Percentiles rank a stretch among this genome's conserved stretches.
Evolutionary conservation across 345 rosid species (phyloP).

Genomic region (Adansonia digitata): DNA sequence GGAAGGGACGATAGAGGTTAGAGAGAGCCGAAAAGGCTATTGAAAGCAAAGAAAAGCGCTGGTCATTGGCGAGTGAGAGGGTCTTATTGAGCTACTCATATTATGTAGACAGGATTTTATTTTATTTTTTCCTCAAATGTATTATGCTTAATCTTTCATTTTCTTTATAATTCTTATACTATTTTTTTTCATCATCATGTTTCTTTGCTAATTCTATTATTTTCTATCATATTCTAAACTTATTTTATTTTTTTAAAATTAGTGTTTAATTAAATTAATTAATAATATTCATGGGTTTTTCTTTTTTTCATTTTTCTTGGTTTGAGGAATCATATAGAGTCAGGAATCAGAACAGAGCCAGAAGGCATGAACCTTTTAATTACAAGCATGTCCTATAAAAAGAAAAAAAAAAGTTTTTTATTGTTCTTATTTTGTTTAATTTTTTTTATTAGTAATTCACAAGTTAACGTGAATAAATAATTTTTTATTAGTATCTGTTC

Average conservation of each 20-base stretch:
- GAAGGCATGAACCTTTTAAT: too few species aligned
- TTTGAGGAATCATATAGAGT: not conserved
- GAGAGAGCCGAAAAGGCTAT: conserved; percentile 23
- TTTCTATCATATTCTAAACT: not conserved
- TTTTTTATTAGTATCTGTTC: not conserved
- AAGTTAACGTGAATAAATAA: not conserved
- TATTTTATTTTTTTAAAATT: not conserved
- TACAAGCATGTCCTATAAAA: not conserved
- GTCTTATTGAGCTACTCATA: conserved; percentile 35
- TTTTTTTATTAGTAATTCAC: not conserved
- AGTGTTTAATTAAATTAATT: not conserved
- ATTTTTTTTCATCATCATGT: not conserved
- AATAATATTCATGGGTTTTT: not conserved
- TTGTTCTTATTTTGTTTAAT: not conserved
- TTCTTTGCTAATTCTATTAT: not conserved
- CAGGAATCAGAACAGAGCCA: not conserved
- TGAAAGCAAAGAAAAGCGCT: conserved; percentile 7
- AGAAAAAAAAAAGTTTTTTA: not conserved
- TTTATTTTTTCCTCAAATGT: not conserved
- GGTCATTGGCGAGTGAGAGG: conserved; percentile 23
- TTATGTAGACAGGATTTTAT: conserved; percentile 1
- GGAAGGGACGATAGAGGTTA: conserved; percentile 8
- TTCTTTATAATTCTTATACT: not conserved
- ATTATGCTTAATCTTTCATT: not conserved
- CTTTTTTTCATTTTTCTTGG: not conserved